Percentiles rank a stretch among this genome's conserved stretches.
Conservation (phyloP, 2,329 filamentous ascomycete genomes). For the Aspergillus tubingensis region DNA sequence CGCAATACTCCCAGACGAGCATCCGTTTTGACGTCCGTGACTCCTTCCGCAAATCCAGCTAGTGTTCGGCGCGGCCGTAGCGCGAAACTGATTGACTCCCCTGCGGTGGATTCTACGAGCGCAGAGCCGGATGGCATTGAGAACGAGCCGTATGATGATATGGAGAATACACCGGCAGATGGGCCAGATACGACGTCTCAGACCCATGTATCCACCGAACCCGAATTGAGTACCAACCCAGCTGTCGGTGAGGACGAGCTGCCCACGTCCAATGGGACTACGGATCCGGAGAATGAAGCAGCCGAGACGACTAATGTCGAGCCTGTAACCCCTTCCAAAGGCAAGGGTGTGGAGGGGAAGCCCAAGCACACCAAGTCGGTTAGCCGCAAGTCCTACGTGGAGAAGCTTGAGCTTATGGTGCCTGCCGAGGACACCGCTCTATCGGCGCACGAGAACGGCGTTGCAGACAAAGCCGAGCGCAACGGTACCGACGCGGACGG, state of each 20-base stretch:
- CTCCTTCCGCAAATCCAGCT: constrained; percentile 31
- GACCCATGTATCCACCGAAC: constrained; percentile 8
- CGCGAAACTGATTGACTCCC: constrained; percentile 33
- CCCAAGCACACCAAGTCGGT: constrained; percentile 22
- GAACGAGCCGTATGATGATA: constrained; percentile 13
- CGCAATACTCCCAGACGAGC: constrained; percentile 41
- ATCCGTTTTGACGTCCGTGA: constrained; percentile 31
- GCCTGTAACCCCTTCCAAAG: constrained; percentile 17
- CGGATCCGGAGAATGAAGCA: constrained; percentile 6
- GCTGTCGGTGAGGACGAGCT: constrained; percentile 30
- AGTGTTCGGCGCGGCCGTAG: constrained; percentile 41
- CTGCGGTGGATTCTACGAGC: constrained; percentile 27
- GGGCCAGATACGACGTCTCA: constrained; percentile 6
- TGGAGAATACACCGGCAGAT: constrained; percentile 11
- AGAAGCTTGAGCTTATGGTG: constrained; percentile 30
- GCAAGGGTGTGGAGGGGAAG: constrained; percentile 15
- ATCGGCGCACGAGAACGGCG: constrained; percentile 17
- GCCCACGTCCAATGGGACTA: constrained; percentile 16
- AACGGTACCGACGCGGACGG: constrained; percentile 33
- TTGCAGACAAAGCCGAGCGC: constrained; percentile 16
- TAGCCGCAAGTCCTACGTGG: constrained; percentile 26
- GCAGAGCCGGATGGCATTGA: constrained; percentile 29
- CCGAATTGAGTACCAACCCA: constrained; percentile 21
- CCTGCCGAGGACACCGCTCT: constrained; percentile 27
- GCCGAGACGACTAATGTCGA: constrained; percentile 7